A percentile compares a stretch with the other conserved stretches of the same genome.
Evolutionary conservation across 805 yeast species (phyloP).

Genomic region (Ogataea ramenticola): DNA sequence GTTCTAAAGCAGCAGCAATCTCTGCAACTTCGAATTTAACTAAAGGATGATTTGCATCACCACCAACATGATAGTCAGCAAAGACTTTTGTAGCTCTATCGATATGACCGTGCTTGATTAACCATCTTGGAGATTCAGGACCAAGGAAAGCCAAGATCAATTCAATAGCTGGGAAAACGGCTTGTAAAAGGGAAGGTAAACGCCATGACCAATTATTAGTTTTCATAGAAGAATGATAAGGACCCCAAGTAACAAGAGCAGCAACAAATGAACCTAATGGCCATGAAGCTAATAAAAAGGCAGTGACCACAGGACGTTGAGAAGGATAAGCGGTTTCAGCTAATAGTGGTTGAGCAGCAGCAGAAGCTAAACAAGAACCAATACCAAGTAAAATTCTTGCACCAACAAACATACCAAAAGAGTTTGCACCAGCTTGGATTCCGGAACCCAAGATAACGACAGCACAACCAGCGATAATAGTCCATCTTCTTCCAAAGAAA

Average conservation of each 20-base stretch:
- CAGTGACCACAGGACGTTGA: conserved; percentile 24
- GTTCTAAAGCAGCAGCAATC: conserved; percentile 29
- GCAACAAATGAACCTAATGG: conserved; percentile 38
- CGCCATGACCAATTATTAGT: conserved; percentile 42
- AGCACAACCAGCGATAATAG: conserved; percentile 13
- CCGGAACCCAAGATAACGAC: conserved; percentile 20
- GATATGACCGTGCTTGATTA: conserved; percentile 27
- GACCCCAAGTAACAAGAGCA: conserved; percentile 30
- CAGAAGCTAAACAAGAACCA: conserved; percentile 17
- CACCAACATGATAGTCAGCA: conserved; percentile 30
- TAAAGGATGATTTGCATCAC: conserved; percentile 22
- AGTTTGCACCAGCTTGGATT: conserved; percentile 25
- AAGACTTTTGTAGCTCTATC: conserved; percentile 30
- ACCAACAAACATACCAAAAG: conserved; percentile 24
- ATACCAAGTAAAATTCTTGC: conserved; percentile 26
- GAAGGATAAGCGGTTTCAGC: conserved; percentile 22
- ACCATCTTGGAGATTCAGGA: conserved; percentile 41
- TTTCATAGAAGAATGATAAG: conserved; percentile 19
- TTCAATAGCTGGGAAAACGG: conserved; percentile 27
- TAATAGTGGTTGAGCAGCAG: conserved; percentile 21
- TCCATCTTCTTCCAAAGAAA: conserved; percentile 15
- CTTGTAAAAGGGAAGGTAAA: conserved; percentile 46
- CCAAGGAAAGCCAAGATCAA: conserved; percentile 11
- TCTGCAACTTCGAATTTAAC: conserved; percentile 30
- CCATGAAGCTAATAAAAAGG: conserved; percentile 37